Evolutionary conservation across 805 yeast species (phyloP).

Genomic region (Komagataella ulmi): DNA sequence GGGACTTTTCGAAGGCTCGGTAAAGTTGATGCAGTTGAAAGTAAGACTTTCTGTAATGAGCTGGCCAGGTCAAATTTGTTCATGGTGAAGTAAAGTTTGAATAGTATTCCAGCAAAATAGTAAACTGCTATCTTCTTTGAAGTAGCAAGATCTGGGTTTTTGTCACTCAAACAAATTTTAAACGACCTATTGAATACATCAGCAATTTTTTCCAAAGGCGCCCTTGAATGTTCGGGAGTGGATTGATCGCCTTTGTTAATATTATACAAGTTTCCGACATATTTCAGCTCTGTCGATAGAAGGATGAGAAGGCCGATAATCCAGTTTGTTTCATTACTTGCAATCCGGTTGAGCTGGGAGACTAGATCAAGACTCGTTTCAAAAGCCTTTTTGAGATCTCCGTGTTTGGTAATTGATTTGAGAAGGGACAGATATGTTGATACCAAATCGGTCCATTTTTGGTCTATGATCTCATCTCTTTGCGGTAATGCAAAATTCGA

Average conservation of each 20-base stretch:
- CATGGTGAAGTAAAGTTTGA: slow-evolving; percentile 55
- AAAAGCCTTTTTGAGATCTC: not conserved
- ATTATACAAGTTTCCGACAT: not conserved
- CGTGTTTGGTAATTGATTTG: not conserved
- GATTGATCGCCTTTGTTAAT: not conserved
- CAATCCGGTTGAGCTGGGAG: not conserved
- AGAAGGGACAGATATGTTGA: not conserved
- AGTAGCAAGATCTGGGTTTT: slow-evolving; percentile 32
- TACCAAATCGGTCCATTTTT: not conserved
- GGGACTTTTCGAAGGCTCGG: slow-evolving; percentile 33
- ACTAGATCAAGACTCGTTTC: not conserved
- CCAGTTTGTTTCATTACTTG: not conserved
- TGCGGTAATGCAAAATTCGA: not conserved
- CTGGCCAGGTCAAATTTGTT: slow-evolving; percentile 61
- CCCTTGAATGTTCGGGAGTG: not conserved
- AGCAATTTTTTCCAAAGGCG: slow-evolving; percentile 6
- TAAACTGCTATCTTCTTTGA: slow-evolving; percentile 56
- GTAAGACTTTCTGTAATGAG: slow-evolving; percentile 56
- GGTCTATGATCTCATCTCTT: not conserved
- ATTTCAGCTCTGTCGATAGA: not conserved
- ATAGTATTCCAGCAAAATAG: slow-evolving; percentile 56
- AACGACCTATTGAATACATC: slow-evolving; percentile 51
- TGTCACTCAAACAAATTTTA: slow-evolving; percentile 67
- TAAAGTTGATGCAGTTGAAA: slow-evolving; percentile 34
- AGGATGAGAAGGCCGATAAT: not conserved